Base-by-base conservation (phyloP, 192 early-diverging fungal species). In the Nowakowskiella sp. region DNA sequence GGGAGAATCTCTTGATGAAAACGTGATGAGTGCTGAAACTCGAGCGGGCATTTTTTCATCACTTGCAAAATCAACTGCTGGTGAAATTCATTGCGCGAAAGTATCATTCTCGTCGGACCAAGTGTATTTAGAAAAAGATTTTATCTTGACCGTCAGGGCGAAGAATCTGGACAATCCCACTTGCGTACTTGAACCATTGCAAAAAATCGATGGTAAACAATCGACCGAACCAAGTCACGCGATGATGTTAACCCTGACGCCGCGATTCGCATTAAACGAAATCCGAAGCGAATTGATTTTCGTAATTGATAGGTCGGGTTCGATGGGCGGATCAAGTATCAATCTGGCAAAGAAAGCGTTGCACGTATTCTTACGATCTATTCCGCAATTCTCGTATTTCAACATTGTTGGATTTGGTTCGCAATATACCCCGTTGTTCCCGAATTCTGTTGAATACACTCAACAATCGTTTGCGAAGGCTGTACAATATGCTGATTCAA, bases 331-430 rank as follows among this genome's bases (percentile, higher is more conserved):
- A 6, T 44, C 29, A 16, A 56, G 47, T 26, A 78, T 77, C 10
- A 23, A 31, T 1, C 62, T 68, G 32, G 68, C 57, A 9, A 34
- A 30, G 10, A 47, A 56, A 27, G 73, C 76, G 2, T 59, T 78
- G 13, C 49, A 69, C 29, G 43, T 78, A n/a, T 53, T 78, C 23
- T 54, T 78, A 13, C 68, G 57, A 33, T 80, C 77, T 21, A 36
- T 78, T 1, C 77, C 76, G 21, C 47, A 55, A 28, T 58, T 60
- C n/a, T 47, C 55, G 30, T 60, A 43, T 28, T 78, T 78, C 53
- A 78, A 78, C 39, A 62, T 78, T 9, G 53, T 80, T 31, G 66
- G 61, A 10, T 80, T 80, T 42, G 76, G 76, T 16, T 33, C 42
- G 6, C 19, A 2, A 1, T 53, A 52, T 49, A 42, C 53, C 25